Conservation (phyloP, 768 basidiomycete genomes). For the Favolaschia claudopus region DNA sequence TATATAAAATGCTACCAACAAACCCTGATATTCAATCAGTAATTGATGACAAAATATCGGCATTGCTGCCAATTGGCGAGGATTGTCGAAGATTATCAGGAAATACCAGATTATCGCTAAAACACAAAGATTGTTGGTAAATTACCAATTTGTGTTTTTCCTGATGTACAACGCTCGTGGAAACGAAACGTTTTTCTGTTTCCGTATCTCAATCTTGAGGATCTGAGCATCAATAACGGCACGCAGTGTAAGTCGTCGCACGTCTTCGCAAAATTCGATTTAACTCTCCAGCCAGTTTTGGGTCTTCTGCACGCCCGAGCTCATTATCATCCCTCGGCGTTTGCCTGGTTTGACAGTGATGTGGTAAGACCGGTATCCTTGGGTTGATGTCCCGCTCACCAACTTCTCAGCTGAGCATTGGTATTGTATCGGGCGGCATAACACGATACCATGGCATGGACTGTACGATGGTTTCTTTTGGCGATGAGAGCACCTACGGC, state of each 20-base stretch:
- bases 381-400: neutral
- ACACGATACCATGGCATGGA: neutral
- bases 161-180: no score
- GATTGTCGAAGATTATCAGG: no score
- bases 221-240: constrained; percentile 15
- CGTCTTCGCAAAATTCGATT: neutral
- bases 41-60: no score
- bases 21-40: no score
- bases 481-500: constrained; percentile 9
- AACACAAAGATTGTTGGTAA: no score
- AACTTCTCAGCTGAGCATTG: neutral
- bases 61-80: no score
- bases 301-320: constrained; percentile 11
- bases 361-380: neutral
- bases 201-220: constrained; percentile 20
- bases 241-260: neutral
- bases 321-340: constrained; percentile 3
- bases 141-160: no score
- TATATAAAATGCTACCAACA: no score
- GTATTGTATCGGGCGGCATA: constrained; percentile 4
- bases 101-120: no score
- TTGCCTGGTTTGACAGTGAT: constrained; percentile 8
- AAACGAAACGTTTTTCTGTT: neutral
- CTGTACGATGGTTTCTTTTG: constrained; percentile 8
- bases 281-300: neutral